phyloP scores from a whole-genome alignment of 495 filamentous ascomycete species.

The Echria macrotheca region DNA sequence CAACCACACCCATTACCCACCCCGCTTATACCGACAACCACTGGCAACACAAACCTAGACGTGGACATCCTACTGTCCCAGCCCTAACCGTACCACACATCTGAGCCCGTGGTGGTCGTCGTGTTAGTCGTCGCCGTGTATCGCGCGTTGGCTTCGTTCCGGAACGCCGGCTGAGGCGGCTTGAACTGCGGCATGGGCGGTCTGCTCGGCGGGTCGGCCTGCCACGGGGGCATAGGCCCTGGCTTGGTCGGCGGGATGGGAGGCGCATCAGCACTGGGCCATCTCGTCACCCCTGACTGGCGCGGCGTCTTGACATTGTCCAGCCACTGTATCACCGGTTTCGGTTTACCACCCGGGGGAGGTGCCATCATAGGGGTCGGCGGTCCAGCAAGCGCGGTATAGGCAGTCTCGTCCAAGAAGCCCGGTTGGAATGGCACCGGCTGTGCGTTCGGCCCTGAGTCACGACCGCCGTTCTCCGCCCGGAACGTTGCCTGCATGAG shows the following conservation, averaged over 20 bases:
- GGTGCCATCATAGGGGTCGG: constrained; percentile 3
- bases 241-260: constrained; percentile 3
- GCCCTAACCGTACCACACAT: not conserved
- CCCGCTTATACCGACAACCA: too few species aligned
- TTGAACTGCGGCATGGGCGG: not conserved
- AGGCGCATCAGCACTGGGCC: constrained; percentile 12
- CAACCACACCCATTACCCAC: too few species aligned
- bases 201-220: not conserved
- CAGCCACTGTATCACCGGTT: constrained; percentile 18
- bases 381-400: constrained; percentile 15
- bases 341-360: not conserved
- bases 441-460: constrained; percentile 8
- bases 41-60: too few species aligned
- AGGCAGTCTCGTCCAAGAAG: constrained; percentile 20
- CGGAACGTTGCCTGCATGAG: constrained; percentile 24
- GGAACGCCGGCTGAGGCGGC: constrained; percentile 12
- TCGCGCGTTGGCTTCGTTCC: constrained; percentile 4
- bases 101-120: constrained; percentile 2
- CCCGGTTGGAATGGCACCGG: not conserved
- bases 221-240: not conserved
- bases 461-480: constrained; percentile 11
- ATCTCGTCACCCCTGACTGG: not conserved
- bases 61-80: not conserved
- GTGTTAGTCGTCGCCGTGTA: constrained; percentile 19
- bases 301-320: constrained; percentile 13